Evolutionary conservation across 331 rosid genomes (phyloP), one percentile per base, ranked within the genome.

Genomic region (Phaseolus coccineus): DNA sequence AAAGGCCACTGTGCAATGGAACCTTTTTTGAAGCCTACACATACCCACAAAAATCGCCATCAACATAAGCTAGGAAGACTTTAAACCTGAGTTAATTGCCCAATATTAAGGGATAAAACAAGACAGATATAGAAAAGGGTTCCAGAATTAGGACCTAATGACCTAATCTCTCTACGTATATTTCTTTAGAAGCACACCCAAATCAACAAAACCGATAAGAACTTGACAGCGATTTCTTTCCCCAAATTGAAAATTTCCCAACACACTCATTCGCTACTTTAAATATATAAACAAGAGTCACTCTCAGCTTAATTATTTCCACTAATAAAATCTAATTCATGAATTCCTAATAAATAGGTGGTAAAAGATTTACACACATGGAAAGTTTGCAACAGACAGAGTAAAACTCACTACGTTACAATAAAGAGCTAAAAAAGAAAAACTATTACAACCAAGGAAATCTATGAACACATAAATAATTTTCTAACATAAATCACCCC

Each of bases 1-100:
- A 87, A 91, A 3, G 86, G 87, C 97, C 96, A 87, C 16, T 85
- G 96, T 19, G 73, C 82, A 74, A 80, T 86, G 3, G 84, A 82
- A 76, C 84, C 83, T 73, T 78, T 87, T 3, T 50, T 19, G 74
- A 59, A 80, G 5, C 93, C 96, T 89, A 76, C 55, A 81, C 76
- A 85, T 33, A 22, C 50, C 74, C 83, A 77, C 62, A 80, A 51
- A 51, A 62, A 53, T 4, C n/a, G 65, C 44, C 73, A 62, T 66
- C 72, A 77, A 73, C 33, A 40, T 84, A 30, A 64, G 80, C 75
- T 61, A 70, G 8, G 61, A 24, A 59, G 52, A 74, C 56, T 70
- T 63, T 39, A 35, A 4, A 35, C 48, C 61, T 22, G 16, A 80
- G 44, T 71, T 76, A 70, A 76, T 69, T 74, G 14, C 64, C 44